These are phyloP conservation scores for Aureobasidium vineae DNA, from an alignment of 2,329 filamentous ascomycete genomes.

Conservation along the genomic window DNA sequence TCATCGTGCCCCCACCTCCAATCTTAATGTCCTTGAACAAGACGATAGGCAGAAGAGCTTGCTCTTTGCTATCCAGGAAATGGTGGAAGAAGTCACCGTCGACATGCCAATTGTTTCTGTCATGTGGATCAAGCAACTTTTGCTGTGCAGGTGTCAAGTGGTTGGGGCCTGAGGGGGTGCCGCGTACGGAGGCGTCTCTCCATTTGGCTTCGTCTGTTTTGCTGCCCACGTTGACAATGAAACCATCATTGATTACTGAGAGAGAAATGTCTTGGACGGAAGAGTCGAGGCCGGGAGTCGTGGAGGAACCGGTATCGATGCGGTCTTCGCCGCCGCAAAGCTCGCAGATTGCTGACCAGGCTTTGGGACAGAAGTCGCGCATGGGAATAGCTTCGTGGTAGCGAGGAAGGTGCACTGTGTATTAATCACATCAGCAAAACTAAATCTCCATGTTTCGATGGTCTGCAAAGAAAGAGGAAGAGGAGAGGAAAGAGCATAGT, in stretches of 20 bases:
- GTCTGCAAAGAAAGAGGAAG: too few relatives aligned
- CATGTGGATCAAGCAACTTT: constrained; percentile 35
- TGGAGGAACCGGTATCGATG: constrained; percentile 46
- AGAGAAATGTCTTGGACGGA: background rate
- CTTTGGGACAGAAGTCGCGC: constrained; percentile 58
- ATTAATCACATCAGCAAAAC: constrained; percentile 42
- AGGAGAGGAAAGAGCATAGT: background rate
- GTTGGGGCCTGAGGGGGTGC: background rate
- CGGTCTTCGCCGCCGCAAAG: constrained; percentile 63
- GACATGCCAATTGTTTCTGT: constrained; percentile 63
- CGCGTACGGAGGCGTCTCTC: constrained; percentile 42
- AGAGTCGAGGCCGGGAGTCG: constrained; percentile 32
- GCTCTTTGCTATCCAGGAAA: constrained; percentile 68
- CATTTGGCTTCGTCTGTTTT: constrained; percentile 51
- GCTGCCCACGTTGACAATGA: constrained; percentile 69
- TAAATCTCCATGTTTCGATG: too few relatives aligned
- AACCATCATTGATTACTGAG: constrained; percentile 58
- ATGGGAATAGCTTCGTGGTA: constrained; percentile 1
- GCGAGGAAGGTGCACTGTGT: constrained; percentile 43
- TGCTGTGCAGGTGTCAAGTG: background rate
- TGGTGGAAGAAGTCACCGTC: constrained; percentile 72
- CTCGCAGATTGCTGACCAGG: constrained; percentile 65
- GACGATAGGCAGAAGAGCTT: constrained; percentile 66
- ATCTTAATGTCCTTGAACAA: constrained; percentile 63
- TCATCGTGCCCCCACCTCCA: constrained; percentile 62